A percentile compares a stretch with the other conserved stretches of the same genome.
These are phyloP conservation scores for Exserohilum rostratum DNA, from an alignment of 2,329 filamentous ascomycete genomes.

Conservation along the genomic window DNA sequence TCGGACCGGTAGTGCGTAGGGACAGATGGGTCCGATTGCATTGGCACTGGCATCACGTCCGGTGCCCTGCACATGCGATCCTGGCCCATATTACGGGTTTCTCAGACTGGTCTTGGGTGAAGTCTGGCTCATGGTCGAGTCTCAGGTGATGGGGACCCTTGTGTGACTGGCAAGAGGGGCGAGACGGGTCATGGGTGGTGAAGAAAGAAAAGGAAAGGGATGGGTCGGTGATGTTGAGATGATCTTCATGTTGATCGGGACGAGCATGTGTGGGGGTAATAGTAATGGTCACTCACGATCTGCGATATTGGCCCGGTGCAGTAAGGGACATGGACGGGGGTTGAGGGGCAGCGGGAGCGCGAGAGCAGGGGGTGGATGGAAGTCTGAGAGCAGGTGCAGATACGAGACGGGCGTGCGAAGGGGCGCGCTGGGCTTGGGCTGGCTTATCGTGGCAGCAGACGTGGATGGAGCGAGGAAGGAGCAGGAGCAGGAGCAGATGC, in stretches of 20 bases:
- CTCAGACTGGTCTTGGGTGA: neutral
- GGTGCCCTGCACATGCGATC: neutral
- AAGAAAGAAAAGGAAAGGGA: no score
- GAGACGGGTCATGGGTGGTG: no score
- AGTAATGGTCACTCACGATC: constrained; percentile 5
- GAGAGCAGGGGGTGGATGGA: neutral
- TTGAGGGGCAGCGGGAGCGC: neutral
- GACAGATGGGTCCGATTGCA: neutral
- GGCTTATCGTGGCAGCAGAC: neutral
- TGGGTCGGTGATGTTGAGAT: constrained; percentile 2
- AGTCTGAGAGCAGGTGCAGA: constrained; percentile 1
- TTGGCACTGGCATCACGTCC: neutral
- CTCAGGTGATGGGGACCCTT: constrained; percentile 1
- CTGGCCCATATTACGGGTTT: neutral
- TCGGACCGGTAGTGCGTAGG: neutral
- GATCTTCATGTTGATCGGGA: neutral
- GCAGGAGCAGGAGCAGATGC: no score
- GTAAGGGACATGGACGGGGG: neutral
- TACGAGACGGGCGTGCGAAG: neutral
- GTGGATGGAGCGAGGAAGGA: no score
- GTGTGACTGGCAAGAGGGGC: constrained; percentile 4
- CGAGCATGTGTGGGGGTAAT: neutral
- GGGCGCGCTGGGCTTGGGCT: no score
- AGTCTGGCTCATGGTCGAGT: neutral
- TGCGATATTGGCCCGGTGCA: neutral